A percentile compares a stretch with the other conserved stretches of the same genome.
Evolutionary conservation across 73 alveolate genomes (phyloP).

Genomic region (Paraurostyla sp.): DNA sequence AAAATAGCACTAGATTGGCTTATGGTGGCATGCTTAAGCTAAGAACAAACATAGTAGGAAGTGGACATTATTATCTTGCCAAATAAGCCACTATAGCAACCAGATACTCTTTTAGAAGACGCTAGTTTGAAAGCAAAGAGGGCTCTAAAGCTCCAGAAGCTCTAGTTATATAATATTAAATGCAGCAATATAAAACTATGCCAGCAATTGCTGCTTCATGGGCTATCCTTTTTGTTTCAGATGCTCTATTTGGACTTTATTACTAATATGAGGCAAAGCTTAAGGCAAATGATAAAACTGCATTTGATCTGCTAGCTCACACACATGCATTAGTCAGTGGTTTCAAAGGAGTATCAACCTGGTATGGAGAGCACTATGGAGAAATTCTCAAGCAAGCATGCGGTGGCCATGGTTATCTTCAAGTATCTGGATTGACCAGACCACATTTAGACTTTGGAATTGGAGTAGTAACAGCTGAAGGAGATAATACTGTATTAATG

Average conservation of each 20-base stretch:
- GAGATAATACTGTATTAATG: slow-evolving; percentile 68
- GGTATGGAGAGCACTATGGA: slow-evolving; percentile 50
- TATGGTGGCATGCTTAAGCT: slow-evolving; percentile 38
- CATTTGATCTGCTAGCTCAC: slow-evolving; percentile 42
- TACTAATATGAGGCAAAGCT: slow-evolving; percentile 2
- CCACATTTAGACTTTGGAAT: slow-evolving; percentile 40
- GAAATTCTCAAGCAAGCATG: slow-evolving; percentile 72
- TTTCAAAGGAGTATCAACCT: slow-evolving; percentile 48
- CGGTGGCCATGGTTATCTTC: slow-evolving; percentile 80
- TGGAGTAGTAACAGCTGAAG: slow-evolving; percentile 71
- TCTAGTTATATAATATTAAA: slow-evolving; percentile 55
- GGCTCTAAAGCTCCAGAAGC: slow-evolving; percentile 51
- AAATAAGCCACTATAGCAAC: slow-evolving; percentile 54
- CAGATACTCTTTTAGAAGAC: slow-evolving; percentile 57
- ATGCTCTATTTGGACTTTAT: slow-evolving; percentile 14
- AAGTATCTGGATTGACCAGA: slow-evolving; percentile 64
- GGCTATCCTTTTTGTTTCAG: slow-evolving; percentile 31
- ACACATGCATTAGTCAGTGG: slow-evolving; percentile 59
- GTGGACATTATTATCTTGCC: slow-evolving; percentile 21
- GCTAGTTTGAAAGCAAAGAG: slow-evolving; percentile 59
- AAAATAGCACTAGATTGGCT: slow-evolving; percentile 6
- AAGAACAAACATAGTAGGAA: background rate
- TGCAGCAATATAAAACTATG: slow-evolving; percentile 43
- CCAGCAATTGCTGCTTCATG: slow-evolving; percentile 49
- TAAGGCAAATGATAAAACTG: slow-evolving; percentile 29